A percentile compares a stretch with the other conserved stretches of the same genome.
phyloP scores from a whole-genome alignment of 2,329 filamentous ascomycete genomes.

The Bipolaris sorokiniana region DNA sequence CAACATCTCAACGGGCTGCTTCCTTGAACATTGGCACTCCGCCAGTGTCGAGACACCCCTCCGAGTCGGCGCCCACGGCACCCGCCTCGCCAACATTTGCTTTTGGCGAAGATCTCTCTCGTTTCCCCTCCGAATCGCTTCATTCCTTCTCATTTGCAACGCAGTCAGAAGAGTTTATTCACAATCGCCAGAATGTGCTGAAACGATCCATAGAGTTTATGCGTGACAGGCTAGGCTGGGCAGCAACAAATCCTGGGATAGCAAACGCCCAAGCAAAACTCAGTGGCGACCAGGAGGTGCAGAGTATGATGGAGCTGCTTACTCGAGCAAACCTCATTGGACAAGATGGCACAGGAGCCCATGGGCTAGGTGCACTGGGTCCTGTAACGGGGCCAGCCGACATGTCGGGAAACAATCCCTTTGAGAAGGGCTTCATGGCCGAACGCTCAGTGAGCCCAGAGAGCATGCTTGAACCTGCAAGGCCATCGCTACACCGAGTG shows the following conservation, averaged over 20 bases:
- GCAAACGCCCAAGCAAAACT: conserved; percentile 82
- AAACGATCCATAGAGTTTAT: conserved; percentile 97
- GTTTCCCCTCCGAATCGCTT: conserved; percentile 93
- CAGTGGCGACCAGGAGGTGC: conserved; percentile 82
- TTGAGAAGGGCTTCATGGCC: conserved; percentile 78
- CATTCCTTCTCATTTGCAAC: conserved; percentile 99
- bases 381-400: conserved; percentile 83
- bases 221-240: conserved; percentile 87
- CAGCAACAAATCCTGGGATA: conserved; percentile 74
- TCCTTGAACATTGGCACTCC: conserved; percentile 71
- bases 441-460: conserved; percentile 56
- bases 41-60: conserved; percentile 56
- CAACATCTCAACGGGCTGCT: conserved; percentile 66
- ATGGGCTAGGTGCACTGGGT: conserved; percentile 59
- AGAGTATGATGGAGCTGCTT: conserved; percentile 88
- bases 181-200: conserved; percentile 89
- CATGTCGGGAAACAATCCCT: conserved; percentile 76
- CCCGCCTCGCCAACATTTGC: conserved; percentile 70
- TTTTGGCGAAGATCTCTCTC: conserved; percentile 85
- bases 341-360: conserved; percentile 64
- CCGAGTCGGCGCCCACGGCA: conserved; percentile 64
- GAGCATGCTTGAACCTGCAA: conserved; percentile 38
- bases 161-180: conserved; percentile 88
- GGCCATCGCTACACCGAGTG: conserved; percentile 25
- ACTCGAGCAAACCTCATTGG: conserved; percentile 80